Percentiles rank a stretch among this genome's conserved stretches.
Evolutionary conservation across 495 filamentous ascomycete genomes (phyloP).

Genomic region (Choiromyces venosus): DNA sequence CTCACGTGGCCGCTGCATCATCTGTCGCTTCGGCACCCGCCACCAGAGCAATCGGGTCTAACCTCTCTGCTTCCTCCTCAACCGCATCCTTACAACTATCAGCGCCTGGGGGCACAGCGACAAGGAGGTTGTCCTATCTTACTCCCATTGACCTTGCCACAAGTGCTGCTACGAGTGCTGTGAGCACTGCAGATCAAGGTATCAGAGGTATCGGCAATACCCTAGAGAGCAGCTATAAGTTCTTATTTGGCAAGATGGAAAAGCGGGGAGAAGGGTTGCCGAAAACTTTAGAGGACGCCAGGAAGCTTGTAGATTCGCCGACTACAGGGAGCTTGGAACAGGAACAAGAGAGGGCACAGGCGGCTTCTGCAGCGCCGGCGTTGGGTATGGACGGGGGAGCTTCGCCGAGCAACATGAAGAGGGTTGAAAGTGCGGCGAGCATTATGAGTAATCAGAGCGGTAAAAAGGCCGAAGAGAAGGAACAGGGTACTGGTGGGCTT

Average conservation of each 20-base stretch:
- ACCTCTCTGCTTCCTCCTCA: conserved; percentile 14
- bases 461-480: conserved; percentile 18
- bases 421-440: conserved; percentile 25
- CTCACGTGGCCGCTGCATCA: conserved; percentile 28
- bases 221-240: conserved; percentile 86
- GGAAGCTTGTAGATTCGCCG: conserved; percentile 69
- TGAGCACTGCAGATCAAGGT: conserved; percentile 80
- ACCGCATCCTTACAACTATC: conserved; percentile 24
- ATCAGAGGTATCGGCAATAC: conserved; percentile 84
- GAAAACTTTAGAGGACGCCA: conserved; percentile 85
- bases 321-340: conserved; percentile 49
- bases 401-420: conserved; percentile 7
- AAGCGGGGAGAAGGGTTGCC: conserved; percentile 57
- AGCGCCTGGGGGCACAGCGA: conserved; percentile 13
- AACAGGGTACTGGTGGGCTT: conserved; percentile 11
- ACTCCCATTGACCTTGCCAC: conserved; percentile 39
- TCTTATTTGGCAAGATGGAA: conserved; percentile 84
- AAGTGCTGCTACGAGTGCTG: conserved; percentile 57
- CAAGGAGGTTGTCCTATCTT: conserved; percentile 46
- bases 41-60: conserved; percentile 12
- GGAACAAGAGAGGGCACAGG: conserved; percentile 9
- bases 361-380: neutral
- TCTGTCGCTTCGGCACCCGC: conserved; percentile 9
- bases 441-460: conserved; percentile 21
- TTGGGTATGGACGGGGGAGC: neutral